Conservation (phyloP, 768 basidiomycete genomes). For the Suillus luteus region DNA sequence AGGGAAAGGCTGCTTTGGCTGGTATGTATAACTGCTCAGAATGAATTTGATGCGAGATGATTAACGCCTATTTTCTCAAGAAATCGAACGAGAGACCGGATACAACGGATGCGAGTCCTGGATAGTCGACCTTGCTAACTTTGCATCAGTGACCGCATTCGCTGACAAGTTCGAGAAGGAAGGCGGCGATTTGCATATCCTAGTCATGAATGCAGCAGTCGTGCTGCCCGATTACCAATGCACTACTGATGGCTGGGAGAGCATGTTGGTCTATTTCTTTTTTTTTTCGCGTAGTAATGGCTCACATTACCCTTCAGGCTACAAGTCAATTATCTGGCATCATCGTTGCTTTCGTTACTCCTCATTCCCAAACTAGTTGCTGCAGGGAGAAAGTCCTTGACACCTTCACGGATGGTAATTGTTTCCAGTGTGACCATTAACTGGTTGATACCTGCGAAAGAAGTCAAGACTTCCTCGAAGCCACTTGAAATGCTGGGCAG, state of each 20-base stretch:
- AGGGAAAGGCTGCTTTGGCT: slow-evolving; percentile 22
- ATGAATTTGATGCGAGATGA: not conserved
- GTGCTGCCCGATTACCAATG: slow-evolving; percentile 14
- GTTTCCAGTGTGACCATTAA: slow-evolving; percentile 35
- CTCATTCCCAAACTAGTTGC: slow-evolving; percentile 34
- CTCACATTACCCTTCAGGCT: slow-evolving; percentile 22
- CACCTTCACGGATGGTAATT: slow-evolving; percentile 31
- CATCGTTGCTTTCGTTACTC: slow-evolving; percentile 33
- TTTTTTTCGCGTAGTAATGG: not conserved
- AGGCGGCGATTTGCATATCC: slow-evolving; percentile 37
- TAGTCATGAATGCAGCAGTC: slow-evolving; percentile 47
- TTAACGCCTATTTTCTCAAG: slow-evolving; percentile 15
- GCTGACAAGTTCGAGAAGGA: slow-evolving; percentile 29
- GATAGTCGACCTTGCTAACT: slow-evolving; percentile 43
- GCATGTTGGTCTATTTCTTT: slow-evolving; percentile 31
- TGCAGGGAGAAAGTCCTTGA: slow-evolving; percentile 27
- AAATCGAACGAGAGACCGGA: slow-evolving; percentile 27
- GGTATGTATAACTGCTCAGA: slow-evolving; percentile 18
- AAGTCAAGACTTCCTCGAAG: slow-evolving; percentile 21
- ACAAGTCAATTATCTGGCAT: slow-evolving; percentile 39
- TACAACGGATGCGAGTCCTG: slow-evolving; percentile 39
- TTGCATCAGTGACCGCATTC: slow-evolving; percentile 44
- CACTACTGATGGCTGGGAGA: slow-evolving; percentile 50
- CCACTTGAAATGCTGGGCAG: slow-evolving; percentile 30
- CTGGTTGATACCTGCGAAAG: slow-evolving; percentile 18